These are phyloP conservation scores for Henckelia pumila DNA, from an alignment of 257 asterid species.

Conservation along the genomic window DNA sequence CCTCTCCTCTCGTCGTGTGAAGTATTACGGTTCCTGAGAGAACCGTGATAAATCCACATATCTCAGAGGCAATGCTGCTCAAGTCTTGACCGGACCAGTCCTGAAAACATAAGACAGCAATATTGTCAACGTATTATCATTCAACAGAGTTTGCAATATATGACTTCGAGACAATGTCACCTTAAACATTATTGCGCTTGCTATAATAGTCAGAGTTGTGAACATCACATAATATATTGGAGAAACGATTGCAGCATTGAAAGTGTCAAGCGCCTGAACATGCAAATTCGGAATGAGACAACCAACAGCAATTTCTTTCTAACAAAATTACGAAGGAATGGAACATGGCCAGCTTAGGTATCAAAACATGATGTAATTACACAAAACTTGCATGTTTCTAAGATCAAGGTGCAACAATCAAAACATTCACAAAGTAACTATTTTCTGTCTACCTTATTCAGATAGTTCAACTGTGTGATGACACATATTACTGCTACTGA, in stretches of 20 bases:
- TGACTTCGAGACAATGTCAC: conserved; percentile 33
- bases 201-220: conserved; percentile 81
- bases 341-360: background rate
- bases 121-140: background rate
- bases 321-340: background rate
- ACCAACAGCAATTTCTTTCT: background rate
- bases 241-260: conserved; percentile 81
- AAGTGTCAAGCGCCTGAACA: conserved; percentile 77
- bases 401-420: background rate
- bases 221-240: conserved; percentile 89
- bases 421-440: no score
- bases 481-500: conserved; percentile 61
- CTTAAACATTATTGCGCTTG: conserved; percentile 89
- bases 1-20: conserved; percentile 71
- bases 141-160: background rate
- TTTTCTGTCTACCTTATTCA: conserved; percentile 58
- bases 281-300: conserved; percentile 17
- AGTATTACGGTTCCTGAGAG: conserved; percentile 78
- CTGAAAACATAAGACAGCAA: conserved; percentile 29
- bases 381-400: conserved; percentile 2
- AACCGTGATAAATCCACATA: conserved; percentile 63
- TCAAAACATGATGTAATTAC: no score
- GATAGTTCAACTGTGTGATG: conserved; percentile 74
- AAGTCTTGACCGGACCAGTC: conserved; percentile 80
- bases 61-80: conserved; percentile 65